Base-by-base conservation (phyloP, 768 basidiomycete species). In the Stropharia rugosoannulata region DNA sequence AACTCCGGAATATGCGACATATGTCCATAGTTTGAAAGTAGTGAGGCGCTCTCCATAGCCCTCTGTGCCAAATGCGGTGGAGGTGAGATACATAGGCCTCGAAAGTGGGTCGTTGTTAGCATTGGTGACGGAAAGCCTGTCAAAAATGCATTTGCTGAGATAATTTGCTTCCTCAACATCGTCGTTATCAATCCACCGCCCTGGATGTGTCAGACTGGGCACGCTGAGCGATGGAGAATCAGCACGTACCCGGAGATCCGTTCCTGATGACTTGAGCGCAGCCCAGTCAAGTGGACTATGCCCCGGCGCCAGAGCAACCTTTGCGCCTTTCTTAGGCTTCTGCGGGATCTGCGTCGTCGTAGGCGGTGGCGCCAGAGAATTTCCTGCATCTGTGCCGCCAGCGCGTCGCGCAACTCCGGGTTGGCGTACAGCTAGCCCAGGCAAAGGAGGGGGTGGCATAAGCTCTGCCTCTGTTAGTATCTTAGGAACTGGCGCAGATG, bases 281-380 rank as follows among this genome's bases (percentile, higher is more conserved):
- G 93, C 95, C 96, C 96, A 99, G 71, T 99, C 97, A 27, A 99
- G 70, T 8, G 94, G 85, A 58, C 92, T 90, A 69, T 89, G 89
- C 5, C 97, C 97, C 1, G 96, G 95, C 10, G 90, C 86, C 4
- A 99, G 80, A 4, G 86, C 91, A 0, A 97, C 94, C 73, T 95
- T 98, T 29, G 78, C 81, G 18, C 85, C 75, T 62, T 78, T 84
- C 64, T 85, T 88, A 5, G 79, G 74, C 56, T 80, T 82, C 13
- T 71, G 64, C 0, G 86, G 85, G 1, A 75, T 75, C 60, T 81
- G 81, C 7, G 82, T 86, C 13, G 90, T 89, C 8, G 80, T 77
- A n/a, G 80, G 75, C n/a, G 80, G 75, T 1, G 87, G 87, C 8
- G 29, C 29, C 7, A 46, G 45, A 7, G 45, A 46, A 11, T 46